phyloP scores from a whole-genome alignment of 192 early-diverging fungal species.

The Coemansia sp. region DNA sequence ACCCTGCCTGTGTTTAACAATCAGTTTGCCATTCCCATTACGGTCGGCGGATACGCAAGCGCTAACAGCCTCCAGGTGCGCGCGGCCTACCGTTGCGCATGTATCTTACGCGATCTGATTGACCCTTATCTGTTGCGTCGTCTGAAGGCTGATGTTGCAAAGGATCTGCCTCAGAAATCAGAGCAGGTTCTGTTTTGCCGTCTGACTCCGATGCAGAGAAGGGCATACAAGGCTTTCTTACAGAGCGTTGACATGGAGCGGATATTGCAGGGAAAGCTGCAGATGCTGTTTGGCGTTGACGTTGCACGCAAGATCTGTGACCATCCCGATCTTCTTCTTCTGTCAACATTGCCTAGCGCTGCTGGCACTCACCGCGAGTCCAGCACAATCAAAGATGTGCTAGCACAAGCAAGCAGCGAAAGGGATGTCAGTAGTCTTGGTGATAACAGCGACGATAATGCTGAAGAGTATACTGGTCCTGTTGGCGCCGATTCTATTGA shows the following conservation, averaged over 20 bases:
- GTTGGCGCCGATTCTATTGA: conserved; percentile 2
- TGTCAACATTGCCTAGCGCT: conserved; percentile 33
- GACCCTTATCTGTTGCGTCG: conserved; percentile 90
- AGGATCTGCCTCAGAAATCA: conserved; percentile 84
- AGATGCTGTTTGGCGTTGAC: conserved; percentile 89
- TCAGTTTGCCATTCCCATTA: conserved; percentile 92
- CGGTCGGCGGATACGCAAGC: conserved; percentile 88
- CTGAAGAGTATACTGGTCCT: background rate
- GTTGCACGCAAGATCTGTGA: conserved; percentile 96
- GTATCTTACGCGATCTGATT: conserved; percentile 87
- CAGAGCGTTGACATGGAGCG: conserved; percentile 69
- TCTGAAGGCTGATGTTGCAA: conserved; percentile 90
- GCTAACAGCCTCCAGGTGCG: conserved; percentile 89
- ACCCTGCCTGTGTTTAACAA: conserved; percentile 56
- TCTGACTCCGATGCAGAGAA: conserved; percentile 71
- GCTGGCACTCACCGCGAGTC: conserved; percentile 23
- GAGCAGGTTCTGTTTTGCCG: conserved; percentile 95
- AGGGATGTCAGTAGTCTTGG: no score
- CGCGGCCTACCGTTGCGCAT: conserved; percentile 91
- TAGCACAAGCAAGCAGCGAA: background rate
- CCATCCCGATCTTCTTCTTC: conserved; percentile 76
- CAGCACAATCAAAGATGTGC: conserved; percentile 11
- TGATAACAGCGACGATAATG: background rate
- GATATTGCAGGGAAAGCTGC: conserved; percentile 77
- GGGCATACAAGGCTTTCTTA: conserved; percentile 72